phyloP scores from a whole-genome alignment of 176 grass and related monocot species.

The Oryza coarctata region DNA sequence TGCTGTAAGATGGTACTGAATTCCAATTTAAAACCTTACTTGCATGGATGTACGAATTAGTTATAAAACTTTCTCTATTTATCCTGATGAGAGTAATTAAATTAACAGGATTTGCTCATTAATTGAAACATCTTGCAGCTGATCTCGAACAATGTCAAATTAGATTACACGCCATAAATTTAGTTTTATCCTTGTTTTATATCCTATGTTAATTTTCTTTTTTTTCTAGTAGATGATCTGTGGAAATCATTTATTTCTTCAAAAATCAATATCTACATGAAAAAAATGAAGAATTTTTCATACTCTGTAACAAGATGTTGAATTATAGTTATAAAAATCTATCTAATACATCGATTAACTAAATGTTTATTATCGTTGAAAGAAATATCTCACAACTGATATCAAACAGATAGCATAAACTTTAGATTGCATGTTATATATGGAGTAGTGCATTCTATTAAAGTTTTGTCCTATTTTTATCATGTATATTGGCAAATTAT shows the following conservation, averaged over 20 bases:
- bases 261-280: neutral
- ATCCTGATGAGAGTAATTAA: neutral
- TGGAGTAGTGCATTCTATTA: neutral
- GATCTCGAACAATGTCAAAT: neutral
- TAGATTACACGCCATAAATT: neutral
- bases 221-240: neutral
- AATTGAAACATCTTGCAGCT: neutral
- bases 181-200: neutral
- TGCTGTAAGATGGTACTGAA: slow-evolving; percentile 4
- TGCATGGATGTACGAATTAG: neutral
- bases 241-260: neutral
- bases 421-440: neutral
- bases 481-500: neutral
- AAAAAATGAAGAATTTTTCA: neutral
- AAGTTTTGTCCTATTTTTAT: neutral
- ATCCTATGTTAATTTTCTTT: neutral
- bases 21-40: neutral
- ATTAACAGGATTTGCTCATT: neutral
- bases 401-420: neutral
- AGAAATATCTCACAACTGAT: neutral
- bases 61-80: neutral
- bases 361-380: neutral
- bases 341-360: neutral
- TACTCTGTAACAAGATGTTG: neutral
- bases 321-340: neutral